Evolutionary conservation across 2,329 filamentous ascomycete genomes (phyloP), one percentile per base, ranked within the genome.

Genomic region (Fusarium sacchari): DNA sequence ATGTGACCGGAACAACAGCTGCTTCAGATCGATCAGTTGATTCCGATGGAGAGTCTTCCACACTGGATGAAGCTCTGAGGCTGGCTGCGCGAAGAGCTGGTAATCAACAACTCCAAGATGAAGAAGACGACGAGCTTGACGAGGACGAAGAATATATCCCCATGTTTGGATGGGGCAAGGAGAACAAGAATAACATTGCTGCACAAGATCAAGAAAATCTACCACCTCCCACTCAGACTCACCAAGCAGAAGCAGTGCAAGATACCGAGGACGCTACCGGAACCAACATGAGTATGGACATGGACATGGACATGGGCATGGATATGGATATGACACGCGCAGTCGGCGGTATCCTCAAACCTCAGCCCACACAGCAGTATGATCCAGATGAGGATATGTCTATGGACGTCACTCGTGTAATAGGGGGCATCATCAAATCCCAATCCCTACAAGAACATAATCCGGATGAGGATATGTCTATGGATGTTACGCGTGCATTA

Each of bases 401-500:
- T 28, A 98, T 98, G 96, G 96, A 98, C 76, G 94, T 98, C 13
- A 98, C 96, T 5, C 90, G 90, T 61, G 94, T 90, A 14, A 82
- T 90, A 56, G 89, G 89, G 7, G 84, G 86, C 17, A 90, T 90
- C 43, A 78, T 88, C 30, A 81, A 79, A 69, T 26, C 85, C 60
- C 78, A 86, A 26, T 79, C 83, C 15, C 86, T 87, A 22, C 84
- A 85, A 24, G 80, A 82, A 26, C 37, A 39, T 6, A 76, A 79
- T 10, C 83, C 87, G 37, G 87, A 88, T 26, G 88, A 90, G 71
- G 94, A 95, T 43, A 91, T 97, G 87, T 96, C 94, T 28, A 98
- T 98, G 96, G 96, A 98, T 77, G 94, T 98, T 17, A 98, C 96
- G 3, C 90, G 90, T 60, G 94, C 90, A 17, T 86, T 97, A 60